Base-by-base conservation (phyloP, 345 rosid genomes). In the Pseudoturritis turrita region DNA sequence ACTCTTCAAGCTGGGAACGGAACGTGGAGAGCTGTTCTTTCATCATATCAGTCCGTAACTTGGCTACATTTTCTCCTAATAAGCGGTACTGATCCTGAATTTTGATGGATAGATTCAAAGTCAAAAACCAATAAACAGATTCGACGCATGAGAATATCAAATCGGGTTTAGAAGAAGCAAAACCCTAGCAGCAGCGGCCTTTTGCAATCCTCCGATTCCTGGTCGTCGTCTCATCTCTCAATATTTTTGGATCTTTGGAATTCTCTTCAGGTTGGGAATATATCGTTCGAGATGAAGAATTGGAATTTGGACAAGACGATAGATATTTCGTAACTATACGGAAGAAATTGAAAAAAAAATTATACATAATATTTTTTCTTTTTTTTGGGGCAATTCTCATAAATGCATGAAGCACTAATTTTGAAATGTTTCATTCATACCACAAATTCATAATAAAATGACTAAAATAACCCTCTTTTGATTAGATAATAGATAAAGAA, bases 1-100 rank as follows among this genome's bases (percentile, higher is more conserved):
- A 92, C 37, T 92, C 97, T 79, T 92, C 91, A 19, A 88, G 95
- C 81, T 92, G 96, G 19, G 95, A 82, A 21, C 88, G 83, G 59
- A 92, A 92, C 23, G 98, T 88, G 59, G 88, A 81, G n/a, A 88
- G 96, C 85, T 90, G 98, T 75, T 93, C 98, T 74, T 93, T 90
- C 97, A 93, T 90, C 17, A 90, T 89, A 84, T 93, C 98, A 62
- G 89, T 84, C 66, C 88, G 79, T 28, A 93, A 65, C 84, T 85
- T 90, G 29, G 94, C 97, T 40, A 90, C 97, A 89, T 90, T 90
- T 80, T 90, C 98, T 70, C 97, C 96, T 15, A 87, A 77, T 54
- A 84, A 59, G 41, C 97, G 85, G 77, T 88, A 93, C 54, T 86
- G 96, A 83, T 90, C 94, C 96, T 88, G 62, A n/a, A 56, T 49